Evolutionary conservation across 352 stramenopile genomes (phyloP), one percentile per base, ranked within the genome.

Genomic region (Pythium biforme): DNA sequence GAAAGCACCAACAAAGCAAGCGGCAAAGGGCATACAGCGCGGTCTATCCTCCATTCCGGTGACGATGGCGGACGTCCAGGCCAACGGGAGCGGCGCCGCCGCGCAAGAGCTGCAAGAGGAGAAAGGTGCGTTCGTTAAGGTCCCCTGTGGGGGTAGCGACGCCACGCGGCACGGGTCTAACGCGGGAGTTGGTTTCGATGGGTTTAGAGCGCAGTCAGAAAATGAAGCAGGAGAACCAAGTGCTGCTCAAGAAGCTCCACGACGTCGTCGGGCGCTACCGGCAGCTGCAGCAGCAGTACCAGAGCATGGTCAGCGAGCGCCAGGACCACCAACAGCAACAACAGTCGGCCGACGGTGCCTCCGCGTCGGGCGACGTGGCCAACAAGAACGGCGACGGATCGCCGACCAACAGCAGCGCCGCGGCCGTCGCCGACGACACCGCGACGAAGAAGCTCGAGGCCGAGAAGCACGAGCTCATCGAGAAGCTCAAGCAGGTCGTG

Each of bases 401-500:
- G 43, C 63, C 55, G 8, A 65, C 63, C n/a, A 66, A 62, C 46
- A 58, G 62, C 53, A 43, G 47, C 23, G 40, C 43, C 0, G 49
- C 51, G 10, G n/a, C n/a, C n/a, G n/a, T n/a, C n/a, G n/a, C n/a
- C n/a, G 62, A 75, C 11, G 66, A 79, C 26, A 49, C 55, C 15
- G 68, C 66, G 0, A 70, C 79, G 51, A 71, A 81, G 49, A 76
- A 74, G 62, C 72, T 91, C 11, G 82, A 89, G 47, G 66, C 64
- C 10, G 78, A 89, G 55, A 90, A 91, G 62, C 72, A 75, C 26
- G 79, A 90, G 69, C 77, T 93, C 41, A 83, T 92, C 22, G 77
- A 81, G 59, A 90, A 92, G 64, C 77, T 90, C 56, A 89, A 89
- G 72, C 69, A 77, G 25, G 81, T 88, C 45, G 75, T 90, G n/a